Conservation (phyloP, 495 filamentous ascomycete species). For the Penicillium maclennaniae region DNA sequence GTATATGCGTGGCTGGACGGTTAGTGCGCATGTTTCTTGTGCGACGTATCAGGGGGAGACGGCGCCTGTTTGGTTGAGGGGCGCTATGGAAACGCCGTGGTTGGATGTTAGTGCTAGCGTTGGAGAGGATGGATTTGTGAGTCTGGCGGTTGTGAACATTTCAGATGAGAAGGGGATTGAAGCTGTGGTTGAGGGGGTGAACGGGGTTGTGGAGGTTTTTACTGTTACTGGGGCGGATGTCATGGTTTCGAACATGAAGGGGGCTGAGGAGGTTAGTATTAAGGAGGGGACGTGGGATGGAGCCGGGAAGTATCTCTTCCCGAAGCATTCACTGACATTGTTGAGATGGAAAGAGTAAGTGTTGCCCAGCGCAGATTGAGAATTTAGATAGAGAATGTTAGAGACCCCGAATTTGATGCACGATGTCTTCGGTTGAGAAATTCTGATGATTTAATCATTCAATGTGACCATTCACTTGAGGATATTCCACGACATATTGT, state of each 20-base stretch:
- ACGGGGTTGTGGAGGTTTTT: slow-evolving; percentile 48
- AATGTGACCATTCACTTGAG: no score
- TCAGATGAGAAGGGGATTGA: slow-evolving; percentile 54
- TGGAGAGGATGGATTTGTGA: slow-evolving; percentile 58
- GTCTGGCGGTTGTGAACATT: slow-evolving; percentile 67
- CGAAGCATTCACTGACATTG: slow-evolving; percentile 62
- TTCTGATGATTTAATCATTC: no score
- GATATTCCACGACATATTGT: no score
- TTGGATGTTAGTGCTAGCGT: slow-evolving; percentile 66
- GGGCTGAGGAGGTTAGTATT: slow-evolving; percentile 56
- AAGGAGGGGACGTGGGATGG: slow-evolving; percentile 60
- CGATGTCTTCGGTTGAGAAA: no score
- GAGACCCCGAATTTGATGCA: background rate
- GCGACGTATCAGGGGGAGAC: slow-evolving; percentile 61
- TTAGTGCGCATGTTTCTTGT: slow-evolving; percentile 57
- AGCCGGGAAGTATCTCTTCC: slow-evolving; percentile 54
- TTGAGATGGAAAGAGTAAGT: slow-evolving; percentile 57
- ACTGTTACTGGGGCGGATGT: slow-evolving; percentile 56
- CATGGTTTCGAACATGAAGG: slow-evolving; percentile 55
- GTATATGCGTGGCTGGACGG: slow-evolving; percentile 69
- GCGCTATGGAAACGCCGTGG: slow-evolving; percentile 62
- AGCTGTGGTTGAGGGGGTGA: slow-evolving; percentile 51
- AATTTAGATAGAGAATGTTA: background rate
- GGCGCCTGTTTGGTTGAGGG: slow-evolving; percentile 59
- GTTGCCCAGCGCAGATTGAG: background rate